These are phyloP conservation scores for Phytopythium cucurbitacearum DNA, from an alignment of 352 stramenopile genomes.

Conservation along the genomic window DNA sequence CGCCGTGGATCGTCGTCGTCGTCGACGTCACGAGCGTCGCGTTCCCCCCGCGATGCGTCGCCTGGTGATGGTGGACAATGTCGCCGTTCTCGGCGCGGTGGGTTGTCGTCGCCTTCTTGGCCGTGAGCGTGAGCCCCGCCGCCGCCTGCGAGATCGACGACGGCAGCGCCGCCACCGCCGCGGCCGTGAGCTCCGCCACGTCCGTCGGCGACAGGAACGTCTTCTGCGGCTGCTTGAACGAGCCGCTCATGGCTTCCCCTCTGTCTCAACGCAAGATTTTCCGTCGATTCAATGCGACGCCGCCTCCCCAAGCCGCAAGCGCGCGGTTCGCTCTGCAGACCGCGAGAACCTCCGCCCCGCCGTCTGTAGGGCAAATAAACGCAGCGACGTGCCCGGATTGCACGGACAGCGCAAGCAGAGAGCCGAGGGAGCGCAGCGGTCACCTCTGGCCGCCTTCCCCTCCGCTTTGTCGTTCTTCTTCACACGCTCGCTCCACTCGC, in stretches of 20 bases:
- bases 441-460: neutral
- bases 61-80: slow-evolving; percentile 75
- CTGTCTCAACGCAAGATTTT: neutral
- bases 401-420: neutral
- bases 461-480: slow-evolving; percentile 7
- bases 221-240: slow-evolving; percentile 49
- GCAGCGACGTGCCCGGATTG: neutral
- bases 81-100: slow-evolving; percentile 69
- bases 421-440: neutral
- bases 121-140: slow-evolving; percentile 32
- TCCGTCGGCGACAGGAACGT: slow-evolving; percentile 70
- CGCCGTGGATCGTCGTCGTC: slow-evolving; percentile 72
- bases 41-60: slow-evolving; percentile 66
- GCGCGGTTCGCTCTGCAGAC: too few relatives aligned
- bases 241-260: slow-evolving; percentile 34
- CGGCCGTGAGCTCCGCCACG: slow-evolving; percentile 72
- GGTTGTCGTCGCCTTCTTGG: slow-evolving; percentile 42
- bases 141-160: slow-evolving; percentile 50
- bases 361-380: too few relatives aligned
- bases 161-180: slow-evolving; percentile 61
- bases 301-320: too few relatives aligned
- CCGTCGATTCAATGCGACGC: too few relatives aligned
- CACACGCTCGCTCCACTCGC: slow-evolving; percentile 6
- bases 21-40: slow-evolving; percentile 72
- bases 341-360: too few relatives aligned